phyloP scores from a whole-genome alignment of 2,329 filamentous ascomycete genomes.

The Chaetomiaceae sp. region DNA sequence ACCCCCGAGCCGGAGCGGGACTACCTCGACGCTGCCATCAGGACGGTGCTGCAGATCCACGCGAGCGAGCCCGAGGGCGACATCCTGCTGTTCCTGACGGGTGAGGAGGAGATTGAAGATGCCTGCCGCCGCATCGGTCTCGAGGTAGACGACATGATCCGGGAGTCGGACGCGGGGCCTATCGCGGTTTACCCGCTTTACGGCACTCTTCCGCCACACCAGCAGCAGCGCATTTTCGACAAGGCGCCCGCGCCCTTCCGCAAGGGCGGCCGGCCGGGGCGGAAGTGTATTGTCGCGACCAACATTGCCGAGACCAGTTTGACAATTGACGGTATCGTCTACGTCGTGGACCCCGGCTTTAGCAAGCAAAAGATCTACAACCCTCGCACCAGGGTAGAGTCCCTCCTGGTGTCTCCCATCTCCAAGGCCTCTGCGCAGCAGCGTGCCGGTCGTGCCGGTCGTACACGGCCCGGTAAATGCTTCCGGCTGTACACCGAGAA shows the following conservation, averaged over 20 bases:
- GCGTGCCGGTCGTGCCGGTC: constrained; percentile 96
- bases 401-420: constrained; percentile 93
- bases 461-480: constrained; percentile 96
- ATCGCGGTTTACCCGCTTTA: constrained; percentile 90
- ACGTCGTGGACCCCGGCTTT: constrained; percentile 98
- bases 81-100: constrained; percentile 89
- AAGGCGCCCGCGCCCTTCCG: constrained; percentile 70
- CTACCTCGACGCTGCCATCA: constrained; percentile 90
- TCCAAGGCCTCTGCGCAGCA: constrained; percentile 97
- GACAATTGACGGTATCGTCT: constrained; percentile 98
- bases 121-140: constrained; percentile 86
- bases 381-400: constrained; percentile 92
- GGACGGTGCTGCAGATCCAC: constrained; percentile 95
- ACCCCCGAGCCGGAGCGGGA: constrained; percentile 93
- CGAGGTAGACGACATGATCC: constrained; percentile 84
- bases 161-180: constrained; percentile 87
- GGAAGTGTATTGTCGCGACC: constrained; percentile 90
- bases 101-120: constrained; percentile 98
- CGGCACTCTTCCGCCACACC: constrained; percentile 82
- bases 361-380: constrained; percentile 99
- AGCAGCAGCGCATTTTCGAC: constrained; percentile 95
- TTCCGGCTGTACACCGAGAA: constrained; percentile 94
- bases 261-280: constrained; percentile 76
- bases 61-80: constrained; percentile 89
- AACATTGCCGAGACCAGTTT: constrained; percentile 98